Percentiles rank a stretch among this genome's conserved stretches.
Conservation (phyloP, 345 rosid genomes). For the Citrus cavaleriei region DNA sequence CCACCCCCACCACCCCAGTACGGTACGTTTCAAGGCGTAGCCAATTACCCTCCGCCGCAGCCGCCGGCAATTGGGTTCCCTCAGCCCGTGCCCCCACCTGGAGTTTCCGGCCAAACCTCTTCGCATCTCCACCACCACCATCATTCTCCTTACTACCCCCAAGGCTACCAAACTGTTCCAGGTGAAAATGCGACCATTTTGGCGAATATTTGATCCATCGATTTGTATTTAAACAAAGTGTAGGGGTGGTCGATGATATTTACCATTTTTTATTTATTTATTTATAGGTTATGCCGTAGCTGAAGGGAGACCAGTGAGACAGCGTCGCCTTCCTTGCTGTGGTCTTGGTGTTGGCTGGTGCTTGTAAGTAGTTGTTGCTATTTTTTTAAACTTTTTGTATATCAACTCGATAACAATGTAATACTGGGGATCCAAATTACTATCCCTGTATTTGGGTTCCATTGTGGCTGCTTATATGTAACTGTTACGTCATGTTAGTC, state of each 20-base stretch:
- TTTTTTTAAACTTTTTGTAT: neutral
- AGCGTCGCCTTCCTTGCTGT: constrained; percentile 78
- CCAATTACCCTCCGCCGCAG: constrained; percentile 72
- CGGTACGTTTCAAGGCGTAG: constrained; percentile 96
- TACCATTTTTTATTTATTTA: neutral
- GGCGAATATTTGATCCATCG: neutral
- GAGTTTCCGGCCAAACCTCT: constrained; percentile 37
- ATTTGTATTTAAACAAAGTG: neutral
- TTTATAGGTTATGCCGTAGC: constrained; percentile 70
- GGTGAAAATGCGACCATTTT: constrained; percentile 28
- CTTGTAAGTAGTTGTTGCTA: constrained; percentile 49
- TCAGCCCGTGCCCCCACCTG: constrained; percentile 80
- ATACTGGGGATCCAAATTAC: too few species aligned
- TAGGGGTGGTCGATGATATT: neutral
- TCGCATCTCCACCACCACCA: constrained; percentile 33
- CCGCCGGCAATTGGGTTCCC: constrained; percentile 77
- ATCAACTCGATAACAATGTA: too few species aligned
- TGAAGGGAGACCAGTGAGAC: constrained; percentile 81
- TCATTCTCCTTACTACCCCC: constrained; percentile 45
- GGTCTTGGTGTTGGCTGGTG: constrained; percentile 89
- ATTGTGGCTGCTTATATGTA: too few species aligned
- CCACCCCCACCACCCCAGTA: constrained; percentile 38
- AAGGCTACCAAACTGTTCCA: constrained; percentile 70
- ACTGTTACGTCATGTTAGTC: too few species aligned
- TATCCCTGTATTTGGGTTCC: too few species aligned